Evolutionary conservation across 495 filamentous ascomycete genomes (phyloP).

Genomic region (Aspergillus biplanus): DNA sequence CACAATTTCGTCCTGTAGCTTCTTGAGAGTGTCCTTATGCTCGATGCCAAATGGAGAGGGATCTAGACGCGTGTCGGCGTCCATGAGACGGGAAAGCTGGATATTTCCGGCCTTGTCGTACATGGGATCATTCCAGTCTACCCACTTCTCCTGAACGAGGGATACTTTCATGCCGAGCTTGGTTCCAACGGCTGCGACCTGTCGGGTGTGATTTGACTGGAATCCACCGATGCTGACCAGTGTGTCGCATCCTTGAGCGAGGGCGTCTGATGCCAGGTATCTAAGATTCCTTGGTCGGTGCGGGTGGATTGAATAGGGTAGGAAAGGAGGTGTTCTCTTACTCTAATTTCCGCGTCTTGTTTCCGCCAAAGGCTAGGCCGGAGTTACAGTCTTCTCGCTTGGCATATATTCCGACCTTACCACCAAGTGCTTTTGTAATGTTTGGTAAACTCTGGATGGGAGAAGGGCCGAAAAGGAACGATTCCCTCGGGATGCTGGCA

Average conservation of each 20-base stretch:
- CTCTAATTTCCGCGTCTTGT: slow-evolving; percentile 70
- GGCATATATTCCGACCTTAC: slow-evolving; percentile 56
- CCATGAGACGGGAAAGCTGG: slow-evolving; percentile 64
- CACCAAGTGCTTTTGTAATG: slow-evolving; percentile 53
- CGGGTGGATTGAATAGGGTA: background rate
- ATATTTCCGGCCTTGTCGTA: slow-evolving; percentile 65
- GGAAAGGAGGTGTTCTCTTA: slow-evolving; percentile 53
- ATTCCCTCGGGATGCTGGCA: slow-evolving; percentile 12
- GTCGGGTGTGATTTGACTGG: slow-evolving; percentile 65
- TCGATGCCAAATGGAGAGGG: slow-evolving; percentile 59
- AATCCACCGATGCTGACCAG: slow-evolving; percentile 67
- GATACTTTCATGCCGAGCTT: slow-evolving; percentile 54
- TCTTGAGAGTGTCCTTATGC: slow-evolving; percentile 56
- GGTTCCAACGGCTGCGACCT: slow-evolving; percentile 61
- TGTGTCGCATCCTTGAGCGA: slow-evolving; percentile 52
- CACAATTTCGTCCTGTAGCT: slow-evolving; percentile 49
- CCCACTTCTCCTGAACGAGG: slow-evolving; percentile 67
- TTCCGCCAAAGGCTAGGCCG: slow-evolving; percentile 64
- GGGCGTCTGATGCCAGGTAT: slow-evolving; percentile 25
- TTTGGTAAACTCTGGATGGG: slow-evolving; percentile 19
- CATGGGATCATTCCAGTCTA: slow-evolving; percentile 52
- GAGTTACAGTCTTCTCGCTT: slow-evolving; percentile 69
- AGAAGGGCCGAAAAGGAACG: slow-evolving; percentile 15
- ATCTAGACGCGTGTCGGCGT: slow-evolving; percentile 57
- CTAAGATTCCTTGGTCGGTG: background rate